phyloP scores from a whole-genome alignment of 495 filamentous ascomycete genomes.

The Apiosordaria backusii region DNA sequence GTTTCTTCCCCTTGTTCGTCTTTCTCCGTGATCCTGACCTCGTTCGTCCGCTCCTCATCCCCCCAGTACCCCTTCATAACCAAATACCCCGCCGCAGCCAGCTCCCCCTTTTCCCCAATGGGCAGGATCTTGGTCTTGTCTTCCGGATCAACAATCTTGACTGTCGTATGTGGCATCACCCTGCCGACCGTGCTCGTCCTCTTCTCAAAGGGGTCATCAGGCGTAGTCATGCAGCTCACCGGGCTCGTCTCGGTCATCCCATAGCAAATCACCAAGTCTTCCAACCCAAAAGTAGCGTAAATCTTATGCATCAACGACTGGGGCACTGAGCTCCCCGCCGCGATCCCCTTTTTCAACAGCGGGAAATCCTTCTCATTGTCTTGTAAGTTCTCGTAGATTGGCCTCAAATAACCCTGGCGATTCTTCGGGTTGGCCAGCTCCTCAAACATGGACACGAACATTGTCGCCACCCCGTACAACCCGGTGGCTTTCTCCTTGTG shows the following conservation, averaged over 20 bases:
- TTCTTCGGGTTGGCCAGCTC: constrained; percentile 56
- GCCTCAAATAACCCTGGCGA: background rate
- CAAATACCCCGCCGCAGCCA: constrained; percentile 80
- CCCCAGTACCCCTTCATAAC: constrained; percentile 91
- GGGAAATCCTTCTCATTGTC: constrained; percentile 24
- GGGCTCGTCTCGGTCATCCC: constrained; percentile 98
- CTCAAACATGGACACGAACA: constrained; percentile 88
- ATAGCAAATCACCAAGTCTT: constrained; percentile 90
- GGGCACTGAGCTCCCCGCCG: constrained; percentile 82
- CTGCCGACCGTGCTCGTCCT: constrained; percentile 73
- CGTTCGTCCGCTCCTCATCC: constrained; percentile 62
- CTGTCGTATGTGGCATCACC: constrained; percentile 68
- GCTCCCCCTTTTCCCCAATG: constrained; percentile 67
- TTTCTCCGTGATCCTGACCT: constrained; percentile 56
- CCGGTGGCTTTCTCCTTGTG: constrained; percentile 77
- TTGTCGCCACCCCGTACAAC: constrained; percentile 90
- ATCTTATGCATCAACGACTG: constrained; percentile 79
- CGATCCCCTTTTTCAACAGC: constrained; percentile 80
- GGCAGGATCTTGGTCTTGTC: constrained; percentile 58
- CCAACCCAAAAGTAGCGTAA: constrained; percentile 71
- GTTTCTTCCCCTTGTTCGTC: constrained; percentile 44
- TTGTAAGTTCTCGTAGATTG: background rate
- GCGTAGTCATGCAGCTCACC: constrained; percentile 87
- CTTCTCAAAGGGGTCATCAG: constrained; percentile 74
- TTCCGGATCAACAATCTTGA: constrained; percentile 72